A percentile compares a stretch with the other conserved stretches of the same genome.
phyloP scores from a whole-genome alignment of 2,329 filamentous ascomycete species.

The Colletotrichum spinosum region DNA sequence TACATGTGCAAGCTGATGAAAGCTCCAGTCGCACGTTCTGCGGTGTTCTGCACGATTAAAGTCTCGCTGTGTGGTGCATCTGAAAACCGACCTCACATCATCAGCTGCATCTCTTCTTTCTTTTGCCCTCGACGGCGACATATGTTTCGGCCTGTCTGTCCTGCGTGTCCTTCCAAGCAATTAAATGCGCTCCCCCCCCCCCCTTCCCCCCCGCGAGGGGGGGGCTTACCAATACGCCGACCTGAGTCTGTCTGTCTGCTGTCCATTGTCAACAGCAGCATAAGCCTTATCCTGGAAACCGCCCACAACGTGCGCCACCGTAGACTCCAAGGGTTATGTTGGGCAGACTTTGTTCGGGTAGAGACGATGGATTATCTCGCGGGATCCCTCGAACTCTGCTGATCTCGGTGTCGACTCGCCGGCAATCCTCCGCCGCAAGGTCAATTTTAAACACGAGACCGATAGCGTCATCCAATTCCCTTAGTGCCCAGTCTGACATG shows the following conservation, averaged over 20 bases:
- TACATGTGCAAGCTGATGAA: no score
- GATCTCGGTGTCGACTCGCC: slow-evolving; percentile 7
- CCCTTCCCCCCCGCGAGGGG: no score
- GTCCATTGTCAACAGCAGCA: not conserved
- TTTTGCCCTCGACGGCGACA: not conserved
- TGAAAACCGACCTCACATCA: not conserved
- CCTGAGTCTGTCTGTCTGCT: no score
- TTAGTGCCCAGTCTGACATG: not conserved
- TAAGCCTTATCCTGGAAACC: slow-evolving; percentile 13
- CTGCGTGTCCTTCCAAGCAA: not conserved
- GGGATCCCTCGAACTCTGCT: slow-evolving; percentile 27
- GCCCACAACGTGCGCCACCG: slow-evolving; percentile 1
- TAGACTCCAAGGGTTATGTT: slow-evolving; percentile 7
- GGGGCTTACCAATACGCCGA: no score
- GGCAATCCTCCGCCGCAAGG: not conserved
- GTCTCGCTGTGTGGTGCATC: no score
- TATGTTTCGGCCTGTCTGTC: slow-evolving; percentile 2
- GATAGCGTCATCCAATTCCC: not conserved
- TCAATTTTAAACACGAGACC: not conserved
- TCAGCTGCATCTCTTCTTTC: not conserved
- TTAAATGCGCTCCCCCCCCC: no score
- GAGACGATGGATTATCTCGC: slow-evolving; percentile 32
- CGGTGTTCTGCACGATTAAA: no score
- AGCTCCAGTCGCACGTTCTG: no score
- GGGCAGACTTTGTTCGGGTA: slow-evolving; percentile 24